These are phyloP conservation scores for Microbotryomycetes sp. DNA, from an alignment of 1,284 basidiomycete species.

Conservation along the genomic window DNA sequence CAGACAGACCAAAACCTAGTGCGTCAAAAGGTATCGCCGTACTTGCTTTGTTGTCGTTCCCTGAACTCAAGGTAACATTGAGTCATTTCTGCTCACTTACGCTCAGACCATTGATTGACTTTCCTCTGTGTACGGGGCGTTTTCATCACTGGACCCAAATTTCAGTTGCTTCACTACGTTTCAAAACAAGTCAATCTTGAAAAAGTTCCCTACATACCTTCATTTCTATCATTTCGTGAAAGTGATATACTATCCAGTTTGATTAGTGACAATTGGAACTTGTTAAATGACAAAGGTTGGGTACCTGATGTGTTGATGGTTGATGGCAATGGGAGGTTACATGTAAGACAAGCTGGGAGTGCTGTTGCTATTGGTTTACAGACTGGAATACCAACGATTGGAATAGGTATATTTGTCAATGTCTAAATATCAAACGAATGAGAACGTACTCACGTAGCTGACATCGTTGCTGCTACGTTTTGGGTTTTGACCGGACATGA, in stretches of 20 bases:
- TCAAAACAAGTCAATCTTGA: conserved; percentile 29
- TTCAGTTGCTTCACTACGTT: conserved; percentile 33
- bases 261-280: conserved; percentile 20
- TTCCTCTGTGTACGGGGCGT: too few species aligned
- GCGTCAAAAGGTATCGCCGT: conserved; percentile 35
- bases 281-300: conserved; percentile 9
- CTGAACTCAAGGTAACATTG: conserved; percentile 36
- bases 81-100: too few species aligned
- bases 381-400: conserved; percentile 37
- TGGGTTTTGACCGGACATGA: too few species aligned
- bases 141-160: too few species aligned
- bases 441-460: neutral
- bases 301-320: conserved; percentile 39
- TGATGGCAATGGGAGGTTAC: conserved; percentile 41
- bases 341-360: conserved; percentile 38
- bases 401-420: conserved; percentile 15
- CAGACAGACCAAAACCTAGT: neutral
- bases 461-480: too few species aligned
- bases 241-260: conserved; percentile 33
- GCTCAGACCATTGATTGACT: too few species aligned
- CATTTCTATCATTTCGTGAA: conserved; percentile 41
- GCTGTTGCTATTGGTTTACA: conserved; percentile 37
- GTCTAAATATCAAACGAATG: too few species aligned
- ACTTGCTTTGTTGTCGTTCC: conserved; percentile 36
- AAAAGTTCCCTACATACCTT: conserved; percentile 39